Conservation (phyloP, 23 red algal species). For the Gracilariopsis chorda region DNA sequence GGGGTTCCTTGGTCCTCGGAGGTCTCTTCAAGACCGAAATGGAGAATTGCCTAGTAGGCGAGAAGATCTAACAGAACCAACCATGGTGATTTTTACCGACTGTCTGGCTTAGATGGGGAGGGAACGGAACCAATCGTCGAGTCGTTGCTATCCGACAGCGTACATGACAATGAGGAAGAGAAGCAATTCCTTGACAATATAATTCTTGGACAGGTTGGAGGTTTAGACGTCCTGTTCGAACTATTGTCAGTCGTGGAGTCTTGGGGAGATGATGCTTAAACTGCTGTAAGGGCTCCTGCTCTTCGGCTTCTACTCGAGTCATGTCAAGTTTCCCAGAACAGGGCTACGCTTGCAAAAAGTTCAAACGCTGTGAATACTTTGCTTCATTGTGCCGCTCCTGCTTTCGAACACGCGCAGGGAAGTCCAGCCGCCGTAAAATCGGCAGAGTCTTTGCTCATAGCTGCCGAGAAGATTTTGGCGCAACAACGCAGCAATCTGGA, state of each 20-base stretch:
- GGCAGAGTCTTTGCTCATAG: constrained; percentile 58
- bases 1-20: background rate
- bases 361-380: constrained; percentile 50
- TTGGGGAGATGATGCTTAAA: constrained; percentile 61
- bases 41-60: background rate
- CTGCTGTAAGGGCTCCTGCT: constrained; percentile 51
- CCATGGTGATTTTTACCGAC: constrained; percentile 59
- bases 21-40: background rate
- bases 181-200: constrained; percentile 34
- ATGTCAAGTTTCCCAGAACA: constrained; percentile 54
- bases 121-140: constrained; percentile 80
- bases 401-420: constrained; percentile 56
- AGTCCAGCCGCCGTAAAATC: constrained; percentile 55
- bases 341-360: constrained; percentile 57
- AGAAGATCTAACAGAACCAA: background rate
- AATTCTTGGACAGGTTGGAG: constrained; percentile 54
- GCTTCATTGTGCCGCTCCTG: constrained; percentile 70
- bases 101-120: constrained; percentile 87
- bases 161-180: constrained; percentile 46
- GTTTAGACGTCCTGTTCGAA: constrained; percentile 55
- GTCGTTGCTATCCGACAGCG: constrained; percentile 4
- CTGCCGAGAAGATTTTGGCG: constrained; percentile 60
- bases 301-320: constrained; percentile 45
- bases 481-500: constrained; percentile 57
- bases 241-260: constrained; percentile 45